Evolutionary conservation across 192 early-diverging fungal genomes (phyloP), one percentile per base, ranked within the genome.

Genomic region (Irineochytrium annulatum): DNA sequence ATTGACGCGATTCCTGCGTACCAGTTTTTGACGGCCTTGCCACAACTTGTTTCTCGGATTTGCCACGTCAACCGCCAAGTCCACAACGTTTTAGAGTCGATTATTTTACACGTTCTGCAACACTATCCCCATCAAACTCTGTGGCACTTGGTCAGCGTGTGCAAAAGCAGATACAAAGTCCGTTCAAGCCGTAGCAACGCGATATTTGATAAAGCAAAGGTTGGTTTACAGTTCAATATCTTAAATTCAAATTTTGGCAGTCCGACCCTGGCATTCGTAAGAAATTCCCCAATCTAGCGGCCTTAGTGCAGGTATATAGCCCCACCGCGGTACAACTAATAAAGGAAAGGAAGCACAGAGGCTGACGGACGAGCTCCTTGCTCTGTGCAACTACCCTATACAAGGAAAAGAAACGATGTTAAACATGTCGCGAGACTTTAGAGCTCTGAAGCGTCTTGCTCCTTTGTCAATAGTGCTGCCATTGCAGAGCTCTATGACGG

Each of bases 21-120:
- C 62, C 68, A 85, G 56, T 91, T 92, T 49, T 55, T 93, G 35
- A 87, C 87, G 0, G 89, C 88, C 2, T 78, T 95, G 34, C 86
- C 91, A 13, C 93, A 95, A 72, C 77, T 95, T 32, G 81, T 87
- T n/a, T 92, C 91, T 29, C 74, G 91, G 0, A 91, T 95, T 43
- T 83, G 85, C 57, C 93, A 95, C 46, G 67, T 64, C 31, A 86
- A 91, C 65, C 52, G 68, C 19, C 72, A 78, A 16, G 88, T 91
- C 28, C 83, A 84, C 54, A 54, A 63, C 14, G 72, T 88, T 3
- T 66, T 95, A 3, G 86, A 92, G 63, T 58, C 62, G 27, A 88
- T 95, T 28, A 73, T 93, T 3, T 63, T 84, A 30, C 75, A 68
- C 4, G 86, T 91, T 4, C 76, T 95, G 31, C 52, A 72, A 22